phyloP scores from a whole-genome alignment of 140 eudicot genomes.

The Oenanthe javanica region DNA sequence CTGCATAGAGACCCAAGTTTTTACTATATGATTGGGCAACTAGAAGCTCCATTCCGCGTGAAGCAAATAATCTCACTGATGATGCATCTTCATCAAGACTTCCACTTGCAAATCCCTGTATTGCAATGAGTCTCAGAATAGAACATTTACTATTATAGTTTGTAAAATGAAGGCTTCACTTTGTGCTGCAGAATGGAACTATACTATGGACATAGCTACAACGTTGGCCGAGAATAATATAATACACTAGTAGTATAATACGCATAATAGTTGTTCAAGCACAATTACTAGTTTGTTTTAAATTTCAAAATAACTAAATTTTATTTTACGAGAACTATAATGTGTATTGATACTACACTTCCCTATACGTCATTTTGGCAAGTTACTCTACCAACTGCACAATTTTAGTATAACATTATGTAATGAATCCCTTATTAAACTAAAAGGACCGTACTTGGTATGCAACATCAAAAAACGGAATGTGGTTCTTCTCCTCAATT shows the following conservation, averaged over 20 bases:
- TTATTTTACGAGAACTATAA: background rate
- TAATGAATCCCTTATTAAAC: background rate
- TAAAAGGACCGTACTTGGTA: conserved; percentile 56
- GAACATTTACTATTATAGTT: background rate
- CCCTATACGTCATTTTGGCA: background rate
- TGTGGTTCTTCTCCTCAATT: conserved; percentile 85
- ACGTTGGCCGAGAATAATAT: background rate
- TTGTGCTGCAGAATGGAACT: background rate
- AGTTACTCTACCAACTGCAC: background rate
- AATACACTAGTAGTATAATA: background rate
- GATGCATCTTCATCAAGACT: conserved; percentile 97
- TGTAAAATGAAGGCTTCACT: background rate
- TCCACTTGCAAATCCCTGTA: conserved; percentile 98
- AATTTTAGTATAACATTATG: background rate
- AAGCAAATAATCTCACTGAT: conserved; percentile 91
- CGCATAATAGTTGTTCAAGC: background rate
- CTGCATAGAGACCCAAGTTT: conserved; percentile 91
- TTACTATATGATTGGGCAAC: conserved; percentile 96
- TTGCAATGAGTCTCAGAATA: background rate
- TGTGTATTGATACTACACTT: background rate
- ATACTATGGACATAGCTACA: background rate
- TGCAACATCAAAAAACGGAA: conserved; percentile 97
- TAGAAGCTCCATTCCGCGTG: conserved; percentile 91
- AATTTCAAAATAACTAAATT: background rate
- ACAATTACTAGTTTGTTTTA: background rate